Percentiles rank a stretch among this genome's conserved stretches.
These are phyloP conservation scores for Dillenia turbinata DNA, from an alignment of 164 flowering plant genomes.

Conservation along the genomic window DNA sequence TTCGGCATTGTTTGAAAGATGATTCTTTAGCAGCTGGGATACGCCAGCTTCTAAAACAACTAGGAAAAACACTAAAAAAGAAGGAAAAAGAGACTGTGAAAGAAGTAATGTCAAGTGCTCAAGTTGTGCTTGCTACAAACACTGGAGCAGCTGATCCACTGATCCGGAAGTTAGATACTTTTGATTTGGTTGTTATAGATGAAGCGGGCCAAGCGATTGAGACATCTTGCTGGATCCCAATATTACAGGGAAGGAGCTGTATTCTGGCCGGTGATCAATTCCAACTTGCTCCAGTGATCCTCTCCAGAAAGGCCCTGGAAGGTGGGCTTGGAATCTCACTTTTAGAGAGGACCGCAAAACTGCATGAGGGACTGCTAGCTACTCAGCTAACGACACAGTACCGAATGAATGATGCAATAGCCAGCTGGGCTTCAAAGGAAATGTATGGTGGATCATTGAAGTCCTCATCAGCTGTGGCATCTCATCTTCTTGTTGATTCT, in stretches of 20 bases:
- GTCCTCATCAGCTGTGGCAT: conserved; percentile 59
- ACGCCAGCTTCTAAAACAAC: conserved; percentile 89
- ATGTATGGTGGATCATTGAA: conserved; percentile 74
- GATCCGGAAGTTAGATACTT: conserved; percentile 56
- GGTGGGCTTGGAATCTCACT: conserved; percentile 92
- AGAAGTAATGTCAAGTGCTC: conserved; percentile 68
- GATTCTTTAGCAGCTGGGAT: conserved; percentile 94
- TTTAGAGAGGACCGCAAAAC: conserved; percentile 63
- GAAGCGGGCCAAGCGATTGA: conserved; percentile 97
- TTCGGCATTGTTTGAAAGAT: conserved; percentile 68
- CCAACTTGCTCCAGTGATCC: conserved; percentile 86
- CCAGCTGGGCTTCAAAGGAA: conserved; percentile 95
- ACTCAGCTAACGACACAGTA: conserved; percentile 73
- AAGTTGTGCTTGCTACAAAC: conserved; percentile 84
- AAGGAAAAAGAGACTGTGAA: conserved; percentile 81
- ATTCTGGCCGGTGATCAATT: conserved; percentile 87
- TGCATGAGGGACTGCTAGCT: conserved; percentile 66
- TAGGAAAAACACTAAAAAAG: conserved; percentile 69
- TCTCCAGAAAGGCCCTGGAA: conserved; percentile 79
- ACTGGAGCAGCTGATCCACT: conserved; percentile 87
- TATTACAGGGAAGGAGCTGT: conserved; percentile 81
- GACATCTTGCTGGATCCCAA: conserved; percentile 91
- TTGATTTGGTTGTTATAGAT: conserved; percentile 87
- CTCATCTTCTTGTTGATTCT: conserved; percentile 85
- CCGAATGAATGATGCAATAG: conserved; percentile 89